Base-by-base conservation (phyloP, 306 rosid species). In the Myrica gale region DNA sequence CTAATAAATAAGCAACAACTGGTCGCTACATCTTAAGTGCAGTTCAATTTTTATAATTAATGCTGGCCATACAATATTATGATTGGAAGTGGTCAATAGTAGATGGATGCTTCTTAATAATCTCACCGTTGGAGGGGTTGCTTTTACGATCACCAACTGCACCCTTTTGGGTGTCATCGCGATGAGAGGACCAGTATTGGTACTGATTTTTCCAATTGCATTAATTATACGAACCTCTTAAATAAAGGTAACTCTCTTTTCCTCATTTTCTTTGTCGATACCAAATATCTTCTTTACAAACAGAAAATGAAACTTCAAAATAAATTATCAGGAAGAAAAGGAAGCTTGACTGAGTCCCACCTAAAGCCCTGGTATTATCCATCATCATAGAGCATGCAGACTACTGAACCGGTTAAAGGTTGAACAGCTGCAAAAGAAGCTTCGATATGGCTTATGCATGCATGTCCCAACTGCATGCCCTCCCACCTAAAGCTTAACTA, bases 391-490 rank as follows among this genome's bases (percentile, higher is more conserved):
- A 56, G 62, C 13, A 0, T 9, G 26, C 32, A 26, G 32, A 21
- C 3, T 7, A 6, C 60, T 54, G 9, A 57, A 19, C 19, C 41
- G 15, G 21, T 20, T 57, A 57, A 57, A 57, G 66, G 62, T 8
- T n/a, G 3, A 56, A 15, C 7, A 26, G 43, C 3, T 11, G 42
- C n/a, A 13, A 52, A 54, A 55, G 78, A 74, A 79, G 69, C 55
- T 67, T 67, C 71, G 32, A 26, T 3, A 60, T n/a, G 19, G 39
- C 41, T 1, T 16, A 66, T 39, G 23, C 15, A 65, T 78, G 85
- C 63, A 39, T 66, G 76, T 48, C 26, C 69, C 47, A 10, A 68
- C 72, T 46, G 47, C 32, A 26, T 26, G 32, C 32, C 63, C 23
- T 0, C n/a, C 21, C 8, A 57, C 68, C 74, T 1, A 52, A 58